Evolutionary conservation across 768 basidiomycete genomes (phyloP), one percentile per base, ranked within the genome.

Genomic region (Rhodotorula babjevae): DNA sequence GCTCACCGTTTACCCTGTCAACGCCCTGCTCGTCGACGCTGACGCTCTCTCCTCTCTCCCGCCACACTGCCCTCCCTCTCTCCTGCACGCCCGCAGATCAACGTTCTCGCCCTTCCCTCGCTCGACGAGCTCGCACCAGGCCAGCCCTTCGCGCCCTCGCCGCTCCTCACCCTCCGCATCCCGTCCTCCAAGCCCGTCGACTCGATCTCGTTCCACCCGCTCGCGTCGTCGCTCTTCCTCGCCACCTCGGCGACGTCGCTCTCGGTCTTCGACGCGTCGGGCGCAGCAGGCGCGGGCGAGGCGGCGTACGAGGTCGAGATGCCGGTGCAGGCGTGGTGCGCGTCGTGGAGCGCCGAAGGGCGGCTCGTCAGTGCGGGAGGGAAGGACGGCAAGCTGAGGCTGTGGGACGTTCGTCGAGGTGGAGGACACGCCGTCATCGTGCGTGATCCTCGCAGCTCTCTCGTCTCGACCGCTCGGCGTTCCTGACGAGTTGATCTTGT

Each of bases 141-240:
- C 44, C 44, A 15, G 14, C 44, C 44, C 6, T 15, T 9, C 69
- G 9, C 50, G 57, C 11, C 11, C n/a, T 0, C 36, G 68, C 14
- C 64, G 65, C 18, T 31, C 65, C 21, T 40, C 40, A 29, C 47
- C 70, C 8, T 29, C 67, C 8, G 50, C 67, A 8, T 21, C 46
- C 29, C 69, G 4, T 27, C 71, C 6, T 19, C 33, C 25, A 68
- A 67, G 18, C 61, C 68, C 9, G 55, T 77, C 56, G 68, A 70
- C 46, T 50, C 56, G 15, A n/a, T 76, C 44, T n/a, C 75, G 6
- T 68, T 73, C 29, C 76, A 78, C 60, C 76, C 78, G 10, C 74
- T 75, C 25, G 68, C 74, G 1, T 31, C 50, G 7, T 59, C 25
- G 0, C n/a, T 75, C n/a, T 61, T 65, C 15, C 53, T 64, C 31